Evolutionary conservation across 306 rosid species (phyloP).

Genomic region (Fragaria ananassa): DNA sequence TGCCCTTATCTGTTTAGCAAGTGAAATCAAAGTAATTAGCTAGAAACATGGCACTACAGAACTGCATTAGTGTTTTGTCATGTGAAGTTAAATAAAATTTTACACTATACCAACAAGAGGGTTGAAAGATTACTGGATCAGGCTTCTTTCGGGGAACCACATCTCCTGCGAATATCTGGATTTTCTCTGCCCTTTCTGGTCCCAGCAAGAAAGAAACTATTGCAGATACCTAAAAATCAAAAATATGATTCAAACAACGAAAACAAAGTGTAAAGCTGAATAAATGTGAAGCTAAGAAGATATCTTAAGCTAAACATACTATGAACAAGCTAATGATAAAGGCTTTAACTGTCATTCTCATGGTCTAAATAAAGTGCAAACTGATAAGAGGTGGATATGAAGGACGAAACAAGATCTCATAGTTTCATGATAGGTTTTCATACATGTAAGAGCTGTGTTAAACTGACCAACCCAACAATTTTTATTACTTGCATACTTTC

Average conservation of each 20-base stretch:
- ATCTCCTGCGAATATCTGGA: constrained; percentile 93
- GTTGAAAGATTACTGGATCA: constrained; percentile 68
- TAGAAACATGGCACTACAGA: background rate
- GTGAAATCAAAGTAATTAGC: background rate
- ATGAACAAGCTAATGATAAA: constrained; percentile 7
- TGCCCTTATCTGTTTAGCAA: background rate
- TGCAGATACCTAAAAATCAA: constrained; percentile 73
- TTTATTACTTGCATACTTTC: background rate
- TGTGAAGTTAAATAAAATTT: background rate
- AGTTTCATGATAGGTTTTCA: constrained; percentile 3
- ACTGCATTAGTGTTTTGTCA: background rate
- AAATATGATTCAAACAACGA: constrained; percentile 28
- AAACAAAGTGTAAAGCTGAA: constrained; percentile 3
- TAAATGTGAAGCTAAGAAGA: background rate
- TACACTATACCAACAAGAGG: constrained; percentile 12
- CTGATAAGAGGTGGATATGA: background rate
- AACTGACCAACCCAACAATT: background rate
- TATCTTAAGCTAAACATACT: constrained; percentile 1
- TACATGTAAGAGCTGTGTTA: constrained; percentile 16
- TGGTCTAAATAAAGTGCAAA: background rate
- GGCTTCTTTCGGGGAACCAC: constrained; percentile 99
- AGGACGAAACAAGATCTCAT: background rate
- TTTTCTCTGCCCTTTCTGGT: constrained; percentile 82
- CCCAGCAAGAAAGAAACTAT: constrained; percentile 88
- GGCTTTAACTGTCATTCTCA: background rate